Base-by-base conservation (phyloP, 768 basidiomycete genomes). In the Phylloporus sp. region DNA sequence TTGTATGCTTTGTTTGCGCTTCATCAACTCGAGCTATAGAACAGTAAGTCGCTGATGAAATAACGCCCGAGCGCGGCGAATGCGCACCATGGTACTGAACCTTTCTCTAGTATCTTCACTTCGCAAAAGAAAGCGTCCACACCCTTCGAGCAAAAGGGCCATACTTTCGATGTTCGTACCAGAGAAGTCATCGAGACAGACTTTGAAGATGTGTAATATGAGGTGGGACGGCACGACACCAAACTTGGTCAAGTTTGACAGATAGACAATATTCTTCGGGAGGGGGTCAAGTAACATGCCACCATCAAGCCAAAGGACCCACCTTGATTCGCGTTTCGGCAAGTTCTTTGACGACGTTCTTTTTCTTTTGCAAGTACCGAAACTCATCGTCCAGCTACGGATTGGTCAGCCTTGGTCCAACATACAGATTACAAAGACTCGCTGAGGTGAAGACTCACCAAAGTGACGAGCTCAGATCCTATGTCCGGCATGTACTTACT, bases 241-340 rank as follows among this genome's bases (percentile, higher is more conserved):
- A 69, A 98, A 98, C 70, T 99, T 99, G n/a, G 95, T 95, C 60
- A 99, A 72, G 68, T 88, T 95, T 5, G 91, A 88, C 50, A 94
- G 70, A 72, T 88, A 99, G 12, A 82, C 78, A 22, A 91, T 80
- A 64, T 98, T 99, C 93, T 97, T 54, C 40, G 13, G n/a, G 23
- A 34, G 2, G 6, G 18, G 34, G 43, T 57, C 22, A 16, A 38
- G 43, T 29, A 39, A 39, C 4, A 28, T n/a, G 22, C 6, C 31
- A n/a, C 31, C 46, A 18, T 44, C 53, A 24, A 26, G 46, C 11
- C 9, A 28, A 45, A 28, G 36, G 27, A 56, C 68, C 35, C 54
- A 89, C 95, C 80, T 93, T 97, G 50, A 88, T 73, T 47, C 97
- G 78, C 34, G 86, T 78, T 71, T 95, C 91, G 13, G 88, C 76